phyloP scores from a whole-genome alignment of 768 basidiomycete species.

The Hypsizygus marmoreus region DNA sequence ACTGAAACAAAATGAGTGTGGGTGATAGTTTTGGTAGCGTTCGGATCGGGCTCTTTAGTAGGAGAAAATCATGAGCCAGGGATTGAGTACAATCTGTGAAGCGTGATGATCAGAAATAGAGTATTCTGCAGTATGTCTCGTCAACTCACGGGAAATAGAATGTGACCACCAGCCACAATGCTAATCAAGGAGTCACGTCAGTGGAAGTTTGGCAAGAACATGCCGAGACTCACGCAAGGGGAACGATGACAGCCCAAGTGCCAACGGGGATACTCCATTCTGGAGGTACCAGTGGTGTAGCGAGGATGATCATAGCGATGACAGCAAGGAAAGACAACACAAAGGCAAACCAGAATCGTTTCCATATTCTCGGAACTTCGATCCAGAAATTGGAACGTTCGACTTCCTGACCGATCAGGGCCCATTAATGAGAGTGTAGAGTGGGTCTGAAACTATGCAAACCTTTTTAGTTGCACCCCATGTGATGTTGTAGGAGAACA shows the following conservation, averaged over 20 bases:
- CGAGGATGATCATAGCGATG: slow-evolving; percentile 58
- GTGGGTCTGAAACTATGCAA: too few relatives aligned
- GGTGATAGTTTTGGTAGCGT: background rate
- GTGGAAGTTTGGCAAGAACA: slow-evolving; percentile 4
- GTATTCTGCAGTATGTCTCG: too few relatives aligned
- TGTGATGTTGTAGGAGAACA: slow-evolving; percentile 76
- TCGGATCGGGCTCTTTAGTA: slow-evolving; percentile 32
- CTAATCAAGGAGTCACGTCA: slow-evolving; percentile 30
- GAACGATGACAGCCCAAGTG: slow-evolving; percentile 78
- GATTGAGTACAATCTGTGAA: slow-evolving; percentile 76
- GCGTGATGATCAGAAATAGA: background rate
- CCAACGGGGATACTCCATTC: slow-evolving; percentile 64
- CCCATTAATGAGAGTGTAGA: background rate
- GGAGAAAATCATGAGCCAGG: slow-evolving; percentile 87
- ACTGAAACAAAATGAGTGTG: too few relatives aligned
- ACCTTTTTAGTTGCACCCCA: slow-evolving; percentile 80
- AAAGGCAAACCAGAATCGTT: slow-evolving; percentile 74
- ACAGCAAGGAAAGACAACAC: slow-evolving; percentile 52
- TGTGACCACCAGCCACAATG: slow-evolving; percentile 64
- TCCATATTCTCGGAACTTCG: slow-evolving; percentile 82
- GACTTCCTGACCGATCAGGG: slow-evolving; percentile 58
- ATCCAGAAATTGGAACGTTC: slow-evolving; percentile 89
- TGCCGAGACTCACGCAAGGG: slow-evolving; percentile 56
- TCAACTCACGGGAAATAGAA: slow-evolving; percentile 70
- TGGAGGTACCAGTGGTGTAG: slow-evolving; percentile 51